Evolutionary conservation across 2,329 filamentous ascomycete species (phyloP), one percentile per base, ranked within the genome.

Genomic region (Esteya vermicola): DNA sequence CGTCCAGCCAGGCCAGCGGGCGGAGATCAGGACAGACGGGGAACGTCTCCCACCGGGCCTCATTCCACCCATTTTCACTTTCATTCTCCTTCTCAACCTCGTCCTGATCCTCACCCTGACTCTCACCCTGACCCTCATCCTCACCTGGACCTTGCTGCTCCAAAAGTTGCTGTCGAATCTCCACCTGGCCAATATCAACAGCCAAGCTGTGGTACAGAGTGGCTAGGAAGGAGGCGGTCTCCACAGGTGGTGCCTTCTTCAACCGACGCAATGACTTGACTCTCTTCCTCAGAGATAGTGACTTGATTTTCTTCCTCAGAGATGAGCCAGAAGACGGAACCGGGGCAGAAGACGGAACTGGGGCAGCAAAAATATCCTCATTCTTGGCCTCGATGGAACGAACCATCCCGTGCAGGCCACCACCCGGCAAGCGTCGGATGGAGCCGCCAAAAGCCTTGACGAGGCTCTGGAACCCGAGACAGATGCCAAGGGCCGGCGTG

Each of bases 401-500:
- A 18, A 93, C 75, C 61, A 93, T 81, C 2, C 88, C 88, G 59
- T 95, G 88, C 49, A 86, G 64, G 0, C 85, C 85, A 42, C 79
- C 70, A 2, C 39, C 23, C n/a, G 64, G 61, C 42, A 94, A 61
- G 45, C 75, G 70, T 39, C 74, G 64, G 16, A 93, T 74, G 10
- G 28, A 33, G 10, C 60, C 57, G 2, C 77, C 78, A 1, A 83
- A 83, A 49, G 79, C 78, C 9, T 72, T 70, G 35, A 75, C 63
- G 33, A 94, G 62, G 50, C 81, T 88, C 59, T 95, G 88, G 47
- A 93, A 93, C 0, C 88, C 88, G 0, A 94, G 69, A 50, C 88
- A 94, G 33, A 95, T 84, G 0, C 88, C 91, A 26, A 98, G 64
- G 0, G 93, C 78, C 0, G 91, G 91, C 3, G 21, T 22, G 18